Evolutionary conservation across 2,329 filamentous ascomycete species (phyloP).

Genomic region (Xylariaceae sp.): DNA sequence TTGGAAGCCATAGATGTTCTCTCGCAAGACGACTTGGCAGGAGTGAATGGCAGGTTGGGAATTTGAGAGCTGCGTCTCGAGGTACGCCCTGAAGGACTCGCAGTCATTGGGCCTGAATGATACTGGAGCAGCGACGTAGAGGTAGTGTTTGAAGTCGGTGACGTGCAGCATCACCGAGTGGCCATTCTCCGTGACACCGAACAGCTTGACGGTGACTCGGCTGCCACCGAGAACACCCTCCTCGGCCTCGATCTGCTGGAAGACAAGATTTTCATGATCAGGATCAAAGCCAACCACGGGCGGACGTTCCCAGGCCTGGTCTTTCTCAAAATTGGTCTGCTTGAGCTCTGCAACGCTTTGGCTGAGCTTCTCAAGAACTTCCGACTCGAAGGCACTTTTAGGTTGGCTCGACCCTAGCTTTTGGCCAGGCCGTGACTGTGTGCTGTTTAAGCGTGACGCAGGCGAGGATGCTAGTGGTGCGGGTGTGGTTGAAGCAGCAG

Average conservation of each 20-base stretch:
- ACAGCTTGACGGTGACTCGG: slow-evolving; percentile 76
- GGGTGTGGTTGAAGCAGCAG: neutral
- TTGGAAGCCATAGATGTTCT: slow-evolving; percentile 91
- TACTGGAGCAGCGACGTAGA: slow-evolving; percentile 85
- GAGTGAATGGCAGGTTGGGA: slow-evolving; percentile 71
- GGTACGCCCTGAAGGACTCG: slow-evolving; percentile 68
- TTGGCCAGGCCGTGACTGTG: slow-evolving; percentile 56
- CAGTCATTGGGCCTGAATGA: slow-evolving; percentile 76
- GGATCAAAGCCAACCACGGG: slow-evolving; percentile 49
- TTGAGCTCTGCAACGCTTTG: slow-evolving; percentile 86
- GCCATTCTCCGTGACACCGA: slow-evolving; percentile 78
- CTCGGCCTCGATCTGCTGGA: slow-evolving; percentile 93
- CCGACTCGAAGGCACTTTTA: slow-evolving; percentile 89
- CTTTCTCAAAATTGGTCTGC: slow-evolving; percentile 81
- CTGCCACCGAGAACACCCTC: slow-evolving; percentile 79
- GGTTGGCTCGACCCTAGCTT: slow-evolving; percentile 68
- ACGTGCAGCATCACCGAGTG: slow-evolving; percentile 94
- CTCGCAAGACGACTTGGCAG: slow-evolving; percentile 74
- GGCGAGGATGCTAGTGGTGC: slow-evolving; percentile 48
- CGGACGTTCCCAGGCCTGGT: slow-evolving; percentile 80
- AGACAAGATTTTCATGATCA: slow-evolving; percentile 65
- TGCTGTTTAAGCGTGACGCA: slow-evolving; percentile 54
- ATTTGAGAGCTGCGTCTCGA: slow-evolving; percentile 74
- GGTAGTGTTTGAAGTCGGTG: slow-evolving; percentile 91
- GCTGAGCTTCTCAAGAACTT: slow-evolving; percentile 91